Conservation (phyloP, 176 grass and related monocot species). For the Thinopyrum elongatum region DNA sequence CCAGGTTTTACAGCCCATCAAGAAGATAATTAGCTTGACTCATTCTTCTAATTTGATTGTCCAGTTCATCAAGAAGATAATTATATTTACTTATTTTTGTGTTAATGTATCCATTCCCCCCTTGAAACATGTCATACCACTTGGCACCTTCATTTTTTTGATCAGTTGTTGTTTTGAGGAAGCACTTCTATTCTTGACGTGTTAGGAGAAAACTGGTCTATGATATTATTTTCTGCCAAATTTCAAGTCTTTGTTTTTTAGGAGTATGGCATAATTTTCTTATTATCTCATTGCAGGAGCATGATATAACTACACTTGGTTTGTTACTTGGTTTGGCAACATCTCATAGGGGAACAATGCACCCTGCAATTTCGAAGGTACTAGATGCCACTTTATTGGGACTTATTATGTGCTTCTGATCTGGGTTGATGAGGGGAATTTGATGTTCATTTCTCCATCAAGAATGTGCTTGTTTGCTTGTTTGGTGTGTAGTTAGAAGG, state of each 20-base stretch:
- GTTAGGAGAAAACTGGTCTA: not conserved
- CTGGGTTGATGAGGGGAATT: not conserved
- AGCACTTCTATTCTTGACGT: not conserved
- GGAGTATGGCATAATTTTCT: slow-evolving; percentile 7
- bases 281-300: slow-evolving; percentile 57
- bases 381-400: not conserved
- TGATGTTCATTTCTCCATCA: not conserved
- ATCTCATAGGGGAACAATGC: slow-evolving; percentile 91
- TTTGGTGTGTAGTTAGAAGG: not conserved
- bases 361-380: slow-evolving; percentile 93
- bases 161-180: not conserved
- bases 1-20: slow-evolving; percentile 46
- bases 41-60: slow-evolving; percentile 22
- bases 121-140: not conserved
- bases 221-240: slow-evolving; percentile 13
- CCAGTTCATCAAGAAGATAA: not conserved
- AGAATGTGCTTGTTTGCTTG: not conserved
- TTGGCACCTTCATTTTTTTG: slow-evolving; percentile 2
- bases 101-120: not conserved
- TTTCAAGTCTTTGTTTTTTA: slow-evolving; percentile 21
- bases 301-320: slow-evolving; percentile 89
- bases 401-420: not conserved
- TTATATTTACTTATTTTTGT: not conserved
- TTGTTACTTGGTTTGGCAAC: slow-evolving; percentile 87
- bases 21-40: slow-evolving; percentile 18